These are phyloP conservation scores for Blastocystis sp. DNA, from an alignment of 352 stramenopile genomes.

Conservation along the genomic window DNA sequence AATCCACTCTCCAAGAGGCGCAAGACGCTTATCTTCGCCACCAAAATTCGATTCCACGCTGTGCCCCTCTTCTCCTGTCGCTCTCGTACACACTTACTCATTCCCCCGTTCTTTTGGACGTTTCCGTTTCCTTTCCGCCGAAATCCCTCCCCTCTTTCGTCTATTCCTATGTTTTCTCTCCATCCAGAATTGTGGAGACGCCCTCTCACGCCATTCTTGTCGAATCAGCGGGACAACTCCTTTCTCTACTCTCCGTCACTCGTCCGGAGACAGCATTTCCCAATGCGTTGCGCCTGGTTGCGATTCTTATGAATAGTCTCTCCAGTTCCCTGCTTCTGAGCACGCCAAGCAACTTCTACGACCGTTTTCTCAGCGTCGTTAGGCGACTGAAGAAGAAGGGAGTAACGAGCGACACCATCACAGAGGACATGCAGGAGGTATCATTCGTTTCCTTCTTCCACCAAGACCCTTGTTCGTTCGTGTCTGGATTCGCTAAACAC, in stretches of 20 bases:
- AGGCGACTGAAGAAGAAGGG: neutral
- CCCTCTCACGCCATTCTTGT: neutral
- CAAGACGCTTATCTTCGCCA: neutral
- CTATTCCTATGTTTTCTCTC: neutral
- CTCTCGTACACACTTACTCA: neutral
- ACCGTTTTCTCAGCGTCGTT: neutral
- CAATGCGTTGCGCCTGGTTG: neutral
- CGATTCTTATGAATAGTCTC: neutral
- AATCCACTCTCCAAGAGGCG: neutral
- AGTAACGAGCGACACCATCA: neutral
- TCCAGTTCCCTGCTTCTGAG: neutral
- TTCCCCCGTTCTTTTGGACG: neutral
- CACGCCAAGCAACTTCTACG: neutral
- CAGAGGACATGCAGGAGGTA: neutral
- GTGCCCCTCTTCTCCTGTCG: neutral
- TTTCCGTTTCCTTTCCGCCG: neutral
- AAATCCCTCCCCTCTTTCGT: neutral
- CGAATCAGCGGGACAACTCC: neutral
- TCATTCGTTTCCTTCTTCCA: neutral
- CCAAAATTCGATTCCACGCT: neutral
- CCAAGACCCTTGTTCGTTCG: neutral
- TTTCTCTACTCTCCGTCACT: neutral
- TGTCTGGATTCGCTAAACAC: neutral
- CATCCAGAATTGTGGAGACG: neutral
- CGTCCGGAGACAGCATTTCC: neutral